Evolutionary conservation across 768 basidiomycete genomes (phyloP), one percentile per base, ranked within the genome.

Genomic region (Gymnopilus junonius): DNA sequence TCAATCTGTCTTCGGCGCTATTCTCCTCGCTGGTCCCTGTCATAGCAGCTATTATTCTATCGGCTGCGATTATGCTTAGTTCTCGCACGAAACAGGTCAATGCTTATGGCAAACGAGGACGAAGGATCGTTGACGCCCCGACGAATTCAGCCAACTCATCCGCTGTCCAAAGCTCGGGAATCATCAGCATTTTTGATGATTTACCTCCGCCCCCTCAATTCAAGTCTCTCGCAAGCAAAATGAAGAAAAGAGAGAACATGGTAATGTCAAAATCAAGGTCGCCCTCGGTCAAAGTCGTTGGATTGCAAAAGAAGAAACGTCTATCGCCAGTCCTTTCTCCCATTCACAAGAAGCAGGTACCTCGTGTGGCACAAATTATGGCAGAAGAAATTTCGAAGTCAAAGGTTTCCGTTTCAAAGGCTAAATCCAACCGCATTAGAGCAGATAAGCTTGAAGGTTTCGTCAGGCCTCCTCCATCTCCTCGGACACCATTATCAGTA

Each of bases 11-110:
- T 17, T 21, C 37, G 7, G 34, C 65, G 46, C 32, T 60, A 61
- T 64, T 59, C 65, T 65, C 55, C 34, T 48, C 20, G 5, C 32
- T 61, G 45, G 20, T 10, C 37, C 58, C 57, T 43, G 58, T 32
- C 23, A 17, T 32, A 58, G 54, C 34, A 53, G 58, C 63, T 25
- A 12, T 55, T 27, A 34, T 63, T 53, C n/a, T 59, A 6, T 21
- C 40, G 51, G 57, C 57, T 21, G 55, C 65, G 43, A 54, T 69
- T 51, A 89, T 90, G 89, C 79, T 88, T 17, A 81, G 87, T 25
- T 68, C 83, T 61, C 83, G 80, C 66, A 91, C 89, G 6, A 89
- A 88, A 71, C 86, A 88, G 68, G 82, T 91, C 51, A 83, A 81
- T 55, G 77, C 87, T 21, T 91, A 91, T 67, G 89, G 89, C 21